Base-by-base conservation (phyloP, 257 asterid genomes). In the Leptodermis oblonga region DNA sequence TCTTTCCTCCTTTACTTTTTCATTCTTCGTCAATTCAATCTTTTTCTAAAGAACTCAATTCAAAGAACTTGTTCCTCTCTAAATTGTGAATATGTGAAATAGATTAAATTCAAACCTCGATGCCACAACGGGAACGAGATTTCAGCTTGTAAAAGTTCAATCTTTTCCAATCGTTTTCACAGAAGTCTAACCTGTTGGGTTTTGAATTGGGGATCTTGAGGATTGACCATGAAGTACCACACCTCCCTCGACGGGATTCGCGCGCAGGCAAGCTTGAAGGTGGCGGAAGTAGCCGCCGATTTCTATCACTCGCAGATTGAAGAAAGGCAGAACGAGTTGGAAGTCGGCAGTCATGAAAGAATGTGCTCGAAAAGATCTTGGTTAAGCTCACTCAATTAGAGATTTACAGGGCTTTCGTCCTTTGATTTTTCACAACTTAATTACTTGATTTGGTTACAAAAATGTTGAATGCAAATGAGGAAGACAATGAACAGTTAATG, bases 231-330 rank as follows among this genome's bases (percentile, higher is more conserved):
- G 74, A 85, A 82, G 54, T 83, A 85, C 86, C 94, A 93, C 4
- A 96, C 96, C 0, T 86, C 84, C 20, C 97, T 79, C 2, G 69
- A 31, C 8, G 86, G 87, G 45, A 93, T 76, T 22, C 67, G 78
- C 0, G 94, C 74, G 79, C 99, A 93, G 33, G 97, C 88, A 17
- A 51, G 79, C 69, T 42, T 76, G 74, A 93, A 93, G 13, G 94
- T 62, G 34, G 89, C 76, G 23, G 99, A 93, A 28, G 45, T 55
- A 0, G 90, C 81, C 17, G 72, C 76, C 2, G 96, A 87, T 69
- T 84, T 93, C 97, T 96, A 93, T 70, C 82, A 76, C 80, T 88
- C 88, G 87, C 84, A 83, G n/a, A 90, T 97, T 4, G 95, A 81
- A 20, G 69, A 76, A 0, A 81, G 71, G n/a, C 89, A 82, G 76